Evolutionary conservation across 2,329 filamentous ascomycete species (phyloP).

Genomic region (Fusarium multiceps): DNA sequence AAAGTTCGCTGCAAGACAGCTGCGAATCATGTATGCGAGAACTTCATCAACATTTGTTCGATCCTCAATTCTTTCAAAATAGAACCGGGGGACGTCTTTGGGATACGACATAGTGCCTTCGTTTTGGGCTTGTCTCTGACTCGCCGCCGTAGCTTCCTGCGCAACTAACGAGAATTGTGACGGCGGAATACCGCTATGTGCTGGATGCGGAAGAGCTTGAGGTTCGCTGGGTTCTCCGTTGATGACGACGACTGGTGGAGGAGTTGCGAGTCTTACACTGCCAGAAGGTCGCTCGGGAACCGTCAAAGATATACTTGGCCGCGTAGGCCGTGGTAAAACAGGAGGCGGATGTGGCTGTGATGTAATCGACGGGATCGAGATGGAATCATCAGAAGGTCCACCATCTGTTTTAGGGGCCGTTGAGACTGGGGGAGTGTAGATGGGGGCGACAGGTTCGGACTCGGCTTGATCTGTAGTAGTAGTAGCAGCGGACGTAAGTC

Average conservation of each 20-base stretch:
- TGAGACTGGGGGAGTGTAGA: slow-evolving; percentile 9
- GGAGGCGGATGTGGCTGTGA: slow-evolving; percentile 26
- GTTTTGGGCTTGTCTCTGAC: slow-evolving; percentile 11
- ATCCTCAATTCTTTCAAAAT: slow-evolving; percentile 55
- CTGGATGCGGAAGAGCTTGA: background rate
- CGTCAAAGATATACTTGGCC: slow-evolving; percentile 56
- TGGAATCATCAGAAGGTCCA: slow-evolving; percentile 6
- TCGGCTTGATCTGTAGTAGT: background rate
- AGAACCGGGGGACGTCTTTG: slow-evolving; percentile 46
- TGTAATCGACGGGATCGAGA: slow-evolving; percentile 19
- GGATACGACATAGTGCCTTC: slow-evolving; percentile 8
- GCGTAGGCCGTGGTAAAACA: slow-evolving; percentile 43
- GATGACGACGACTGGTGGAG: slow-evolving; percentile 53
- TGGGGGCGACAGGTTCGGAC: slow-evolving; percentile 23
- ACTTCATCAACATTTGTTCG: slow-evolving; percentile 68
- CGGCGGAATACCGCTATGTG: slow-evolving; percentile 7
- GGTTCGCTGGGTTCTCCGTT: slow-evolving; percentile 29
- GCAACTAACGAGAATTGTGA: slow-evolving; percentile 39
- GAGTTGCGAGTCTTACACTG: slow-evolving; percentile 71
- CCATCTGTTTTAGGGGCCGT: background rate
- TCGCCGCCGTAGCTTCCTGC: slow-evolving; percentile 24
- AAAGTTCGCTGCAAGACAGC: slow-evolving; percentile 64
- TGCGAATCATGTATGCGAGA: slow-evolving; percentile 65
- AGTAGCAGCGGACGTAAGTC: slow-evolving; percentile 3
- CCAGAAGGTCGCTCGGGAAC: slow-evolving; percentile 66